Percentiles rank a stretch among this genome's conserved stretches.
These are phyloP conservation scores for Diatrype stigma DNA, from an alignment of 2,329 filamentous ascomycete genomes.

Conservation along the genomic window DNA sequence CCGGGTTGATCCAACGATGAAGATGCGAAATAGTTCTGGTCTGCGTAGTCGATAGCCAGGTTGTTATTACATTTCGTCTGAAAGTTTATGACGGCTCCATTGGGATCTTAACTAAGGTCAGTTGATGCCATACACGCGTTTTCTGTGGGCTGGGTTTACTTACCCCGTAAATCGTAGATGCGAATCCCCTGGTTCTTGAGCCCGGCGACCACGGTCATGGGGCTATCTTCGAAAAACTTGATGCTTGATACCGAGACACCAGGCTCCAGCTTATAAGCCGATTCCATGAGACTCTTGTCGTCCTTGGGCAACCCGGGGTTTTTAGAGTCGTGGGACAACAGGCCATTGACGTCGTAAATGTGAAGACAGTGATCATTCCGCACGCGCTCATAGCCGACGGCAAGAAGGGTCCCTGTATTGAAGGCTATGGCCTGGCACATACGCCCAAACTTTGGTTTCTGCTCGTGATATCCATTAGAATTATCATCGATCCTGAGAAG, in stretches of 20 bases:
- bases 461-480: slow-evolving; percentile 59
- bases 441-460: slow-evolving; percentile 69
- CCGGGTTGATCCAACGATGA: slow-evolving; percentile 71
- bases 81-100: slow-evolving; percentile 53
- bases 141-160: slow-evolving; percentile 7
- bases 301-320: slow-evolving; percentile 47
- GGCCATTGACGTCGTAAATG: slow-evolving; percentile 72
- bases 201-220: slow-evolving; percentile 69
- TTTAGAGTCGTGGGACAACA: slow-evolving; percentile 45
- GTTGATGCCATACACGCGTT: slow-evolving; percentile 1
- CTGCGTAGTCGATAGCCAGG: slow-evolving; percentile 71
- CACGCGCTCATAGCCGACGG: slow-evolving; percentile 75
- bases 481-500: slow-evolving; percentile 69
- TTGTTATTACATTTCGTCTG: slow-evolving; percentile 66
- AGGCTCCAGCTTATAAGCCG: slow-evolving; percentile 56
- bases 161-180: slow-evolving; percentile 76
- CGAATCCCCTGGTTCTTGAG: slow-evolving; percentile 72
- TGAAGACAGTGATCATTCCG: slow-evolving; percentile 79
- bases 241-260: slow-evolving; percentile 77
- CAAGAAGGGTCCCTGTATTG: slow-evolving; percentile 66
- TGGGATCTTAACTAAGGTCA: slow-evolving; percentile 36
- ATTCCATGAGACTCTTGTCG: slow-evolving; percentile 47
- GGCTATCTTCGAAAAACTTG: slow-evolving; percentile 75
- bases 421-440: slow-evolving; percentile 81
- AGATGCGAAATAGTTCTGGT: slow-evolving; percentile 81